Evolutionary conservation across 345 rosid genomes (phyloP).

Genomic region (Linum usitatissimum): DNA sequence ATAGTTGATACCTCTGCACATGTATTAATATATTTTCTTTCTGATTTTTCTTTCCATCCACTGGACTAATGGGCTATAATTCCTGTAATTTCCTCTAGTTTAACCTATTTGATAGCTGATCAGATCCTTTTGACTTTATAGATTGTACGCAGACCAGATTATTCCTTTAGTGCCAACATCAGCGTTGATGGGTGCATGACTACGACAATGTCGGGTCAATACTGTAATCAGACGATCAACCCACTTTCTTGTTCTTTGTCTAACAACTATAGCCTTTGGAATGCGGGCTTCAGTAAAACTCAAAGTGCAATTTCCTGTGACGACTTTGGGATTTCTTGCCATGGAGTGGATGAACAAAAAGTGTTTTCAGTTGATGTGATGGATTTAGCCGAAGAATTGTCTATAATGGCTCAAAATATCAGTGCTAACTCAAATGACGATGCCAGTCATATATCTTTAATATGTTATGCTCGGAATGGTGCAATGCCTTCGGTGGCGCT

Average conservation of each 20-base stretch:
- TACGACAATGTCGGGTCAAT: constrained; percentile 67
- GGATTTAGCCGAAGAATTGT: constrained; percentile 52
- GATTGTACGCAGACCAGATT: constrained; percentile 60
- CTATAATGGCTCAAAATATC: constrained; percentile 33
- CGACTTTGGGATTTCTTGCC: constrained; percentile 43
- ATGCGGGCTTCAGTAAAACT: constrained; percentile 13
- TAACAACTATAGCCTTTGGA: constrained; percentile 24
- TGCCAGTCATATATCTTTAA: constrained; percentile 27
- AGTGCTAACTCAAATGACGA: constrained; percentile 22
- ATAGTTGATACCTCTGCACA: background rate
- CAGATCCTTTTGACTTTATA: constrained; percentile 28
- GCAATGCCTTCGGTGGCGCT: constrained; percentile 50
- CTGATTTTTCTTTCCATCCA: background rate
- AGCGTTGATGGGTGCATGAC: constrained; percentile 78
- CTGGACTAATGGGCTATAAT: background rate
- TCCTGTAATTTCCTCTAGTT: background rate
- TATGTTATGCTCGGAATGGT: constrained; percentile 71
- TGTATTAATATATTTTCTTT: background rate
- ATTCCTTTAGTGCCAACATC: constrained; percentile 70
- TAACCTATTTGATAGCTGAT: constrained; percentile 6
- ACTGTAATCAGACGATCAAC: constrained; percentile 72
- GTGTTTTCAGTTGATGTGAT: constrained; percentile 53
- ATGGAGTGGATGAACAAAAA: constrained; percentile 40
- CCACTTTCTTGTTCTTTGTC: constrained; percentile 51
- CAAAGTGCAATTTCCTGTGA: constrained; percentile 52